These are phyloP conservation scores for Craterostigma plantagineum DNA, from an alignment of 257 asterid genomes.

Conservation along the genomic window DNA sequence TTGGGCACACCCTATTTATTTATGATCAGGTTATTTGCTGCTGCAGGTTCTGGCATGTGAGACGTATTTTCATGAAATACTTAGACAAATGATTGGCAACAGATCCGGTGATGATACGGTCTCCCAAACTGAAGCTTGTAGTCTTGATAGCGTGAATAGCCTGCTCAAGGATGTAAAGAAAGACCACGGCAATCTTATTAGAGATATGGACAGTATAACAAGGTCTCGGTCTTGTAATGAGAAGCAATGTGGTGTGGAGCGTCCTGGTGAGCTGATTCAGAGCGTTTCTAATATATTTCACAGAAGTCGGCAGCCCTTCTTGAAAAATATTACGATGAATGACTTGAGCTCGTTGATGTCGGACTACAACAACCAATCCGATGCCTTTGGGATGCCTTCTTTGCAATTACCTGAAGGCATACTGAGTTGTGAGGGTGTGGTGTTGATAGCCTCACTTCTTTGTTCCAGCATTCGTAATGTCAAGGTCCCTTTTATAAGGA, in stretches of 20 bases:
- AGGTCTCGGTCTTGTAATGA: too few species aligned
- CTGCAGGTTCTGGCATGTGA: constrained; percentile 89
- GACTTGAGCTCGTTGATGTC: constrained; percentile 54
- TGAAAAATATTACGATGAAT: constrained; percentile 50
- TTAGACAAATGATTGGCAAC: constrained; percentile 71
- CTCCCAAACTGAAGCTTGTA: constrained; percentile 18
- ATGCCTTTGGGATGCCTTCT: constrained; percentile 86
- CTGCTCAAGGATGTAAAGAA: constrained; percentile 61
- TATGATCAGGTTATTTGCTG: constrained; percentile 8
- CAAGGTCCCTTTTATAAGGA: constrained; percentile 81
- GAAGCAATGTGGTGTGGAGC: constrained; percentile 34
- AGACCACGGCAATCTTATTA: constrained; percentile 19
- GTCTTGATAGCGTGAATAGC: constrained; percentile 53
- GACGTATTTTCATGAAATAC: constrained; percentile 78
- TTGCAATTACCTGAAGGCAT: constrained; percentile 77
- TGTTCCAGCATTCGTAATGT: constrained; percentile 95
- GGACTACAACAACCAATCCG: constrained; percentile 76
- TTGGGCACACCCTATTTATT: constrained; percentile 6
- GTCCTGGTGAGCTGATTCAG: constrained; percentile 70
- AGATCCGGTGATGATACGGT: constrained; percentile 18
- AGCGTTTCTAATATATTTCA: constrained; percentile 50
- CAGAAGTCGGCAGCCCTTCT: constrained; percentile 72
- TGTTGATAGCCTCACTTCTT: constrained; percentile 83
- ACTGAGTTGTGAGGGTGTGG: constrained; percentile 97
- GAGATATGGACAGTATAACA: constrained; percentile 36